phyloP scores from a whole-genome alignment of 352 stramenopile genomes.

The Blastocystis hominis region DNA sequence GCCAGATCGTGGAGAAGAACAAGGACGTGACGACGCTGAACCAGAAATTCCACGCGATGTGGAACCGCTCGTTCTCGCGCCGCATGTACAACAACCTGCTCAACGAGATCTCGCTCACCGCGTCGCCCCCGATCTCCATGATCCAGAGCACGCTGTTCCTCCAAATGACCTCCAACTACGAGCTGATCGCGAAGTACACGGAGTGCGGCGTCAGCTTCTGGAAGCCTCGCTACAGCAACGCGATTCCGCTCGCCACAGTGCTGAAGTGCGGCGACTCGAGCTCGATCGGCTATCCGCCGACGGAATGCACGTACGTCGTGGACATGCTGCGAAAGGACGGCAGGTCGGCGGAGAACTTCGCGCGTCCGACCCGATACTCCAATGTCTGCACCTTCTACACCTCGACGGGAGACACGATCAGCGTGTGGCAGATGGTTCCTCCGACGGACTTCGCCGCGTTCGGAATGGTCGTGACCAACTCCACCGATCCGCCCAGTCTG shows the following conservation, averaged over 20 bases:
- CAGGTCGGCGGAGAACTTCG: neutral
- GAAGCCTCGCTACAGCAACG: neutral
- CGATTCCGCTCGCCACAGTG: neutral
- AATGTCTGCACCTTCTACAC: neutral
- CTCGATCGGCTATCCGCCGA: constrained; percentile 4
- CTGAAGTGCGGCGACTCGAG: neutral
- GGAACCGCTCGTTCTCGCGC: constrained; percentile 9
- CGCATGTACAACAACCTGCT: constrained; percentile 11
- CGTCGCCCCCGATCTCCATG: neutral
- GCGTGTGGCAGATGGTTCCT: constrained; percentile 24
- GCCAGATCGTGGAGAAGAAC: neutral
- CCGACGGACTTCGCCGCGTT: constrained; percentile 33
- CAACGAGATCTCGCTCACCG: constrained; percentile 5
- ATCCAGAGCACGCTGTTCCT: neutral
- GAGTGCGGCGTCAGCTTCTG: constrained; percentile 45
- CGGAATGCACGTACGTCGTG: neutral
- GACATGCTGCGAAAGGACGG: neutral
- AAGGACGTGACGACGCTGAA: neutral
- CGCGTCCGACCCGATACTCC: neutral
- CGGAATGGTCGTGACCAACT: constrained; percentile 21
- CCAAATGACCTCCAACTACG: neutral
- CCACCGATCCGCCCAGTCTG: neutral
- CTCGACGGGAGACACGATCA: neutral
- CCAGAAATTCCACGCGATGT: constrained; percentile 1
- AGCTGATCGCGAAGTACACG: constrained; percentile 17